phyloP scores from a whole-genome alignment of 257 asterid species.

The Cynanchum wilfordii region DNA sequence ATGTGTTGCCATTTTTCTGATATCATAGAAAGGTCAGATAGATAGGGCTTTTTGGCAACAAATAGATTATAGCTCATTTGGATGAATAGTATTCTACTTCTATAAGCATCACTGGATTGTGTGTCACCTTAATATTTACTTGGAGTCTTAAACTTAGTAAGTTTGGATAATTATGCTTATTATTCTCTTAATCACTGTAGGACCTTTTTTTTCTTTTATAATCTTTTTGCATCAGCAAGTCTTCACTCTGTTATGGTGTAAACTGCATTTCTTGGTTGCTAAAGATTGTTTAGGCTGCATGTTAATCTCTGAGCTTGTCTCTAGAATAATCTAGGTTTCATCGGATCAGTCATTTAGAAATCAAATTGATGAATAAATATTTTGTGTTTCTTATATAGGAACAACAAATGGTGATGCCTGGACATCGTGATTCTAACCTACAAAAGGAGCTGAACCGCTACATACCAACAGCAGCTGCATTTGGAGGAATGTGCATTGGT shows the following conservation, averaged over 20 bases:
- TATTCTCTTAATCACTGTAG: too few species aligned
- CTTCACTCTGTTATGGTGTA: too few species aligned
- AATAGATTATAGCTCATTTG: neutral
- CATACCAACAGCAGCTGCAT: slow-evolving; percentile 92
- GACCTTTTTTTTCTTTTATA: too few species aligned
- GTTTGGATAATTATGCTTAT: neutral
- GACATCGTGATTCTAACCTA: slow-evolving; percentile 77
- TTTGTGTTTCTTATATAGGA: slow-evolving; percentile 36
- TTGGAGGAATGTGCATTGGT: slow-evolving; percentile 91
- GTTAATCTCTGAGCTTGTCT: too few species aligned
- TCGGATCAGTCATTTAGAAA: too few species aligned
- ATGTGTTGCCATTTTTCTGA: neutral
- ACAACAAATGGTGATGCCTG: slow-evolving; percentile 99
- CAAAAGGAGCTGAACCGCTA: slow-evolving; percentile 87
- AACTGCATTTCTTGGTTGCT: too few species aligned
- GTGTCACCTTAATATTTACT: neutral
- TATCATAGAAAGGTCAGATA: neutral
- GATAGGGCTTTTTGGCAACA: neutral
- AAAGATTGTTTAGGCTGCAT: too few species aligned
- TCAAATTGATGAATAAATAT: neutral
- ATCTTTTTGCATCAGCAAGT: too few species aligned
- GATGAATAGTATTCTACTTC: neutral
- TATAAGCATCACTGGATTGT: neutral
- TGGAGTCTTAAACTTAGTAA: neutral
- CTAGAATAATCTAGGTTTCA: too few species aligned